These are phyloP conservation scores for Aureobasidium namibiae DNA, from an alignment of 2,329 filamentous ascomycete species.

Conservation along the genomic window DNA sequence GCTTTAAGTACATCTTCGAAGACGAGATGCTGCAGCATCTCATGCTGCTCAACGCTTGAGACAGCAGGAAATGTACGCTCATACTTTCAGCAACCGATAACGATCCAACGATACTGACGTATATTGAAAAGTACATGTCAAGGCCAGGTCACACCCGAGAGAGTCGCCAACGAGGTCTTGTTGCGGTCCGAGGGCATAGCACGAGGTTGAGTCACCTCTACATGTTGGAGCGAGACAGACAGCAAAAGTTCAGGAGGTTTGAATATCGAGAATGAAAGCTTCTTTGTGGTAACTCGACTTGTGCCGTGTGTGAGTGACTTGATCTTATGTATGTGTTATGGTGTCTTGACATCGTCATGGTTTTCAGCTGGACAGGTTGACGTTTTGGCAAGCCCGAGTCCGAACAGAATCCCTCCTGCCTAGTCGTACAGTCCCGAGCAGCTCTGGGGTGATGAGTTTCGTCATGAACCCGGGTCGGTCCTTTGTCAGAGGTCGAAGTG, in stretches of 20 bases:
- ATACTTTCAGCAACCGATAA: neutral
- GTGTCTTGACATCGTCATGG: neutral
- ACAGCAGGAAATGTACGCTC: neutral
- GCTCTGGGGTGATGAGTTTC: neutral
- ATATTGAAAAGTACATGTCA: neutral
- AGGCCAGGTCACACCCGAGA: neutral
- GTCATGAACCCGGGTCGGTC: neutral
- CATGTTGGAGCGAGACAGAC: neutral
- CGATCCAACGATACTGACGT: neutral
- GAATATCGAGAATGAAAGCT: neutral
- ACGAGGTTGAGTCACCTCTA: neutral
- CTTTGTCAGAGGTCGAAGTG: too few species aligned
- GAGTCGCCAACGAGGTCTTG: neutral
- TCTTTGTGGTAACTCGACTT: neutral
- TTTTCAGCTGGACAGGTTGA: neutral
- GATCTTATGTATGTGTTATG: neutral
- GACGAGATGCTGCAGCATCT: conserved; percentile 8
- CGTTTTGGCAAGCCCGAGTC: neutral
- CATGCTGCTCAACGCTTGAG: conserved; percentile 3
- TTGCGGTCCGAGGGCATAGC: neutral
- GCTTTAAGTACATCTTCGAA: neutral
- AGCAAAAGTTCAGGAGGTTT: neutral
- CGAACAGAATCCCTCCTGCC: neutral
- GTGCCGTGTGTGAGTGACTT: neutral
- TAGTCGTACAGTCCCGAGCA: neutral